These are phyloP conservation scores for Nemania sp. DNA, from an alignment of 2,329 filamentous ascomycete species.

Conservation along the genomic window DNA sequence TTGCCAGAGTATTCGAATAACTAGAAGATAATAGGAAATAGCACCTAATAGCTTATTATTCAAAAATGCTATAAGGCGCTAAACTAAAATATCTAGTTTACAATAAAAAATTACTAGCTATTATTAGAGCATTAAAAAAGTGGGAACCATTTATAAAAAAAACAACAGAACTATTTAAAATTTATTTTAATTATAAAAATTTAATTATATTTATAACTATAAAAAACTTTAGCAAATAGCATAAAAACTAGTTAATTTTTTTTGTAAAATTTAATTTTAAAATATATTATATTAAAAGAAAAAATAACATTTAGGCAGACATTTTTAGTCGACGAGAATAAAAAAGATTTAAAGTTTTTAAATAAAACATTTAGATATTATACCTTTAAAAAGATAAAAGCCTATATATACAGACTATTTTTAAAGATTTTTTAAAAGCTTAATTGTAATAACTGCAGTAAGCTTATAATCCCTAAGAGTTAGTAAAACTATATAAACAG, in stretches of 20 bases:
- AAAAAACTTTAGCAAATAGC: not conserved
- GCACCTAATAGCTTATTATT: not conserved
- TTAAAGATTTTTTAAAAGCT: too few relatives aligned
- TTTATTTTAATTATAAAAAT: constrained; percentile 2
- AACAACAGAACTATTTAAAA: constrained; percentile 2
- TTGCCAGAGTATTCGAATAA: not conserved
- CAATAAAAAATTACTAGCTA: too few relatives aligned
- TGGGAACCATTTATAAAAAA: constrained; percentile 1
- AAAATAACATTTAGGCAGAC: not conserved
- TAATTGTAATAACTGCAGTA: too few relatives aligned
- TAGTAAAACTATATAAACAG: not conserved
- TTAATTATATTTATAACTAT: too few relatives aligned
- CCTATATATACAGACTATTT: not conserved
- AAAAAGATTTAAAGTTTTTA: not conserved
- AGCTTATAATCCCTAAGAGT: too few relatives aligned
- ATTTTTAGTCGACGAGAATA: not conserved
- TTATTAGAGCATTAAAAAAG: constrained; percentile 4
- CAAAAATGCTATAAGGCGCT: not conserved
- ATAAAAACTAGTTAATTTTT: not conserved
- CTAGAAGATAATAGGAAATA: not conserved
- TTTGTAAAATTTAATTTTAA: constrained; percentile 5
- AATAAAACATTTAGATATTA: constrained; percentile 2
- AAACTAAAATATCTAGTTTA: not conserved
- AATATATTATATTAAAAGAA: constrained; percentile 9
- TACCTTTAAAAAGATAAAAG: not conserved